Conservation (phyloP, 257 asterid species). For the Solanum bulbocastanum region DNA sequence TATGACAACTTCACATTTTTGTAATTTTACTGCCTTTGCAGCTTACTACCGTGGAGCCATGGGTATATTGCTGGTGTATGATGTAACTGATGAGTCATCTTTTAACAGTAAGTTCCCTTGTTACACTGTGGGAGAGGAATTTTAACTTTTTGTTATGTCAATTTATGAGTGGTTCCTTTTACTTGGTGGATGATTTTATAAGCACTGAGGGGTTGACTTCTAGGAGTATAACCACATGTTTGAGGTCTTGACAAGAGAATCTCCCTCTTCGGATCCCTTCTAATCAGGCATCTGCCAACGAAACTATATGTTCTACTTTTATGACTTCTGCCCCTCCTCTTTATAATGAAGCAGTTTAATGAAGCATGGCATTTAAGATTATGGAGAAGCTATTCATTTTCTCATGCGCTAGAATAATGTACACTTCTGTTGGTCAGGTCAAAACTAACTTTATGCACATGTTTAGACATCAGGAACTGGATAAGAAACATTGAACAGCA, state of each 20-base stretch:
- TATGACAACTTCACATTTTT: background rate
- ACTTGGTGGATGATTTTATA: background rate
- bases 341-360: background rate
- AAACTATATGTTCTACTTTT: background rate
- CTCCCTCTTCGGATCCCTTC: background rate
- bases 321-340: background rate
- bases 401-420: background rate
- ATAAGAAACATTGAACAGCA: constrained; percentile 67
- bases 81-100: constrained; percentile 61
- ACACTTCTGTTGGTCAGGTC: background rate
- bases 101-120: constrained; percentile 42
- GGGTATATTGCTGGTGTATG: constrained; percentile 70
- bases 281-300: background rate
- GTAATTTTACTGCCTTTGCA: constrained; percentile 14
- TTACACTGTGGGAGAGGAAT: background rate
- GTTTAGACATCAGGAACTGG: constrained; percentile 61
- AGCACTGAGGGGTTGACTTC: background rate
- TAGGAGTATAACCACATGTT: background rate
- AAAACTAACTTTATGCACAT: background rate
- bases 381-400: background rate
- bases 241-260: background rate
- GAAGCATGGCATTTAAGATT: background rate
- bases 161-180: background rate
- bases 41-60: constrained; percentile 72
- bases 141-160: background rate